Conservation (phyloP, 2,329 filamentous ascomycete genomes). For the Fusarium sp. region DNA sequence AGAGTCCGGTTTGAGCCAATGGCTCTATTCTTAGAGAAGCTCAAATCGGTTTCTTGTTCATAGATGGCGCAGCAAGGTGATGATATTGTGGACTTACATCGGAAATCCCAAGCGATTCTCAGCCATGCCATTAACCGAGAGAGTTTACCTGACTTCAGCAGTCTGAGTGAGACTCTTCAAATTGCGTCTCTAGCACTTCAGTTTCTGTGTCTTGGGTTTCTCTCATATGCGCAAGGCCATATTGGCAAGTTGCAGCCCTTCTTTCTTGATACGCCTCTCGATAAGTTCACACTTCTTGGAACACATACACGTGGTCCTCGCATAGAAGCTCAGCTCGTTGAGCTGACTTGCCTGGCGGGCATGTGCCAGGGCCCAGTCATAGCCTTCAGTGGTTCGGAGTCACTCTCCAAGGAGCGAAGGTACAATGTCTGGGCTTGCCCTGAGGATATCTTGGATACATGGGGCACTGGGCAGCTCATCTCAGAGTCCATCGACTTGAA, state of each 20-base stretch:
- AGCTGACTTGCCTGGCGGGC: neutral
- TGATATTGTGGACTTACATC: neutral
- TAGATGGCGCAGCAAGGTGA: no score
- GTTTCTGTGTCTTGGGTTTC: neutral
- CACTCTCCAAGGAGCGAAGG: neutral
- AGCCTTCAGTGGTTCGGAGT: neutral
- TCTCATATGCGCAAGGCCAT: neutral
- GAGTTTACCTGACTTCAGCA: neutral
- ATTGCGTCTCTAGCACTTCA: neutral
- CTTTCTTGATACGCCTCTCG: neutral
- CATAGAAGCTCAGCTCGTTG: neutral
- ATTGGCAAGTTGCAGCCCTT: neutral
- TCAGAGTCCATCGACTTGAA: neutral
- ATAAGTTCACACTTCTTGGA: neutral
- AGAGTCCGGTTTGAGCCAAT: neutral
- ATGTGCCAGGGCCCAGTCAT: neutral
- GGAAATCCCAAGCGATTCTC: neutral
- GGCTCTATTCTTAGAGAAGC: no score
- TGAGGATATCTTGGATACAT: neutral
- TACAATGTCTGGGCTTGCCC: neutral
- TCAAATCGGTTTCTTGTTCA: no score
- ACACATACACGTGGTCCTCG: neutral
- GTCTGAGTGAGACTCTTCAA: neutral
- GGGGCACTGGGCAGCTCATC: neutral
- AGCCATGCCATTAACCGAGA: neutral